These are phyloP conservation scores for Leucocoprinus leucothites DNA, from an alignment of 768 basidiomycete genomes.

Conservation along the genomic window DNA sequence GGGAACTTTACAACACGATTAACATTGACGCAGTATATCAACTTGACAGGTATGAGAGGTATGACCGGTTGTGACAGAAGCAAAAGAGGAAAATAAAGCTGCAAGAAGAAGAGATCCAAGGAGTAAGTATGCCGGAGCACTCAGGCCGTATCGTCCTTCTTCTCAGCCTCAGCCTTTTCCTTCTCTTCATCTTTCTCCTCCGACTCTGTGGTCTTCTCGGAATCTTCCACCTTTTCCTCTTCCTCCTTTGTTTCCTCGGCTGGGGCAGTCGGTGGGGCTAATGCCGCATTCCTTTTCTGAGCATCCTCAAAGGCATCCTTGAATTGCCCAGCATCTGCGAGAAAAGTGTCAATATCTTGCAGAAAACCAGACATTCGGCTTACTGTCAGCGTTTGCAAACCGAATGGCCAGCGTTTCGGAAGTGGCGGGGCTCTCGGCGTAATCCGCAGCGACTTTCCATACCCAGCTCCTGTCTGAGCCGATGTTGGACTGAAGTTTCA, in stretches of 20 bases:
- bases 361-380: slow-evolving; percentile 27
- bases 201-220: slow-evolving; percentile 24
- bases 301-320: slow-evolving; percentile 87
- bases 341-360: not conserved
- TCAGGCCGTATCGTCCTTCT: slow-evolving; percentile 22
- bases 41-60: slow-evolving; percentile 12
- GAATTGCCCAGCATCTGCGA: slow-evolving; percentile 81
- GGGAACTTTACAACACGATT: not conserved
- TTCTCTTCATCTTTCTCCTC: slow-evolving; percentile 26
- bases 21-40: slow-evolving; percentile 14
- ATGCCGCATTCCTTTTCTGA: slow-evolving; percentile 62
- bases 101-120: not conserved
- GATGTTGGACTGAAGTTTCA: slow-evolving; percentile 95
- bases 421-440: slow-evolving; percentile 85
- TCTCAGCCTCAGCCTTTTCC: slow-evolving; percentile 30
- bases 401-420: slow-evolving; percentile 97
- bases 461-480: slow-evolving; percentile 99
- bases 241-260: slow-evolving; percentile 21
- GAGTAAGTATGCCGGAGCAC: not conserved
- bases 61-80: not conserved
- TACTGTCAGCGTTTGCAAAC: slow-evolving; percentile 95
- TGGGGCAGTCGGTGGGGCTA: slow-evolving; percentile 25
- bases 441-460: slow-evolving; percentile 96
- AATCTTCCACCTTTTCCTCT: slow-evolving; percentile 26
- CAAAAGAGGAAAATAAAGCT: not conserved